phyloP scores from a whole-genome alignment of 306 rosid genomes.

The Cucurbita maxima region DNA sequence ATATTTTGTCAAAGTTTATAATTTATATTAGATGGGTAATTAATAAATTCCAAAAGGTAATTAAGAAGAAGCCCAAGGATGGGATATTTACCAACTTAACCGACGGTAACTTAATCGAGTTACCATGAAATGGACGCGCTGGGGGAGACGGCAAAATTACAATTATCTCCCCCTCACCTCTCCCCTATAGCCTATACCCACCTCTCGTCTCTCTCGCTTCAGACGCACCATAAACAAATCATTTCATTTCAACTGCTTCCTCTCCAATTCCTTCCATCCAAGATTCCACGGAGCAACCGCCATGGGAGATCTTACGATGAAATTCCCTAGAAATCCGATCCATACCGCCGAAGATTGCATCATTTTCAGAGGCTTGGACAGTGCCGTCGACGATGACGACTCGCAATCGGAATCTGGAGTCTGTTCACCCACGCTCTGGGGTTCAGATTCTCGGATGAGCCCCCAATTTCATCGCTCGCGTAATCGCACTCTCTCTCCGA shows the following conservation, averaged over 20 bases:
- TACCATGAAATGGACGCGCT: not conserved
- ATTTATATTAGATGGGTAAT: too few relatives aligned
- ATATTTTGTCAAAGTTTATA: not conserved
- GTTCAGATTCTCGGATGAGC: slow-evolving; percentile 17
- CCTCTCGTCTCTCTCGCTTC: not conserved
- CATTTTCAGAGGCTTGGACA: not conserved
- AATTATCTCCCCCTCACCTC: not conserved
- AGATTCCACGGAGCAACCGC: slow-evolving; percentile 31
- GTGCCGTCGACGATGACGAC: not conserved
- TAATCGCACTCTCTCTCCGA: slow-evolving; percentile 42
- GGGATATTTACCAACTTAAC: not conserved
- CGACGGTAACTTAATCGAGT: not conserved
- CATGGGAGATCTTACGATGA: slow-evolving; percentile 3
- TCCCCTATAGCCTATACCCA: not conserved
- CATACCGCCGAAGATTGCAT: not conserved
- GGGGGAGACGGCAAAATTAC: not conserved
- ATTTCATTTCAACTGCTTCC: not conserved
- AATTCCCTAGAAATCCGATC: not conserved
- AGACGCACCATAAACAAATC: not conserved
- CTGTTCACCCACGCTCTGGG: slow-evolving; percentile 60
- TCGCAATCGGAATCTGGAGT: slow-evolving; percentile 22
- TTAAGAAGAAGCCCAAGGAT: not conserved
- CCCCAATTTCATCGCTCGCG: slow-evolving; percentile 18
- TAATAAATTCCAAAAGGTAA: too few relatives aligned
- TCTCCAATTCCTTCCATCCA: not conserved